Base-by-base conservation (phyloP, 2,329 filamentous ascomycete species). In the Arachnopeziza araneosa region DNA sequence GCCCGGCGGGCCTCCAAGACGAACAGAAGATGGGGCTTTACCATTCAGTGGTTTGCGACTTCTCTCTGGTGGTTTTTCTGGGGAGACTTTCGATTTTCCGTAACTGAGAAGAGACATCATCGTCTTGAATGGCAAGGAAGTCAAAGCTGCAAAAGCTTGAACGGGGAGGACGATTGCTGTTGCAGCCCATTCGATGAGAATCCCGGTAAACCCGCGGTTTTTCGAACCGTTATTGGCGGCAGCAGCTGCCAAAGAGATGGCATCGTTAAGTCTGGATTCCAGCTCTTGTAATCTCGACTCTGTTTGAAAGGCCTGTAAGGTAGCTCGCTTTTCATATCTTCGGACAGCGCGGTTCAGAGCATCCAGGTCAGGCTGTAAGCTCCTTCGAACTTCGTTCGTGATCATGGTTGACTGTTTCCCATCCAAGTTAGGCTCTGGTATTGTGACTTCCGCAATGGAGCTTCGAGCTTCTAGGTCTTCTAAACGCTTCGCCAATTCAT, bases 291-390 rank as follows among this genome's bases (percentile, higher is more conserved):
- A 83, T 24, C 89, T 84, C 9, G 86, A 83, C 65, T 96, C 91
- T 2, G 87, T 90, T 69, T 93, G 88, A 58, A 88, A 81, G 10
- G 89, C 83, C 26, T 92, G 82, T 8, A 93, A 79, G 0, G 88
- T 88, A 4, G 89, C 86, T 68, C 92, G 90, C 76, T 96, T 97
- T 76, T 98, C 93, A 69, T 96, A 96, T 44, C 91, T 86, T 22
- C 93, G 84, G 52, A 98, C 89, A 3, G 93, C 93, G 54, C 93
- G 87, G 68, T 92, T 95, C 32, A 98, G 78, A 0, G 91, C 90
- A 68, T 97, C 93, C 6, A 98, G 80, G 61, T 97, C 91, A 0
- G 91, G 88, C 66, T 92, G 89, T 12, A 93, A 79, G 26, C 79
- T 77, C 61, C 83, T 84, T 50, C 85, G 83, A 14, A 90, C 80